Base-by-base conservation (phyloP, 176 grass and related monocot genomes). In the Secale cereale region DNA sequence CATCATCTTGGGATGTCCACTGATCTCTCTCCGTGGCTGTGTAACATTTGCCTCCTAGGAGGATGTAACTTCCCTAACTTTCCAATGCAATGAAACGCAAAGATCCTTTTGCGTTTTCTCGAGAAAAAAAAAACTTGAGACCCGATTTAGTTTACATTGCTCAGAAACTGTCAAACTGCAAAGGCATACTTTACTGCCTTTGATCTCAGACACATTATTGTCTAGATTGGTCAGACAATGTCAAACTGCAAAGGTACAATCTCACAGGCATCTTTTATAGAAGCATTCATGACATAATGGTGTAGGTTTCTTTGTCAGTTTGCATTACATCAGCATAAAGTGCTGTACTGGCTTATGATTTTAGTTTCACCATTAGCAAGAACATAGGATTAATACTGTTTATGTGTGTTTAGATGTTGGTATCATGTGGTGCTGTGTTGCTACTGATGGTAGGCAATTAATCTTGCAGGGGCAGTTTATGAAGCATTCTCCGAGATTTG, bases 401-500 rank as follows among this genome's bases (percentile, higher is more conserved):
- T 45, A 45, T 45, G 41, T 4, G 41, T 4, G 41, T 45, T 45
- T 14, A 45, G 41, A 45, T 45, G 41, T 14, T 45, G 41, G 41
- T 45, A 45, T 45, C 12, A 45, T 45, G 41, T 45, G 41, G 41
- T 45, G 3, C 41, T 45, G n/a, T 15, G 5, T 43, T 15, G 37
- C 2, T 37, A 9, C 4, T 37, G 31, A 2, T 45, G 25, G 41
- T 19, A 4, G 14, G 41, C 71, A 74, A 10, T 19, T 74, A 19
- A 74, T 74, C 71, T 74, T 74, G 40, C 71, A 74, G 7, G 71
- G 71, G 8, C 71, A 74, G 25, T 74, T 74, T 10, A 16, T 74
- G 41, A 74, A 74, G 25, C 71, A 74, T 28, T 74, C 40, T 10
- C 25, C 41, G 1, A 74, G 71, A 48, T 46, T 29, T 19, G 26